These are phyloP conservation scores for Pseudogymnoascus sp. DNA, from an alignment of 2,329 filamentous ascomycete species.

Conservation along the genomic window DNA sequence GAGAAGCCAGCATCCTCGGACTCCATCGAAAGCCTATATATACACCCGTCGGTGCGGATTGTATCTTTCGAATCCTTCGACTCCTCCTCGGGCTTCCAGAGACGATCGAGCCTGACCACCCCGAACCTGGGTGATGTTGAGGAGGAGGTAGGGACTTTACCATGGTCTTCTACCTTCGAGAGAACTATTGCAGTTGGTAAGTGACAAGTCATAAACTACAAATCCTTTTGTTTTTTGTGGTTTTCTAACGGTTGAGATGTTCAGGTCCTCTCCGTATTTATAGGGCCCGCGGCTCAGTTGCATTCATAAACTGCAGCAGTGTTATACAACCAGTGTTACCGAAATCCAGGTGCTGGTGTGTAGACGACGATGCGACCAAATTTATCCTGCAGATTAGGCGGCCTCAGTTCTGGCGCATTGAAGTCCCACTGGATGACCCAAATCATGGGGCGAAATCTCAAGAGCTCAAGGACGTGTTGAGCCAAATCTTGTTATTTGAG, in stretches of 20 bases:
- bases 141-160: slow-evolving; percentile 54
- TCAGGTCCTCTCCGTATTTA: slow-evolving; percentile 74
- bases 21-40: slow-evolving; percentile 15
- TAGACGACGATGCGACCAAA: slow-evolving; percentile 70
- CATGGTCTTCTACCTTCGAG: slow-evolving; percentile 71
- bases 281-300: slow-evolving; percentile 75
- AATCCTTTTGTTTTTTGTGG: neutral
- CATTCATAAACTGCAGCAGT: slow-evolving; percentile 78
- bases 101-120: slow-evolving; percentile 19
- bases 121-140: slow-evolving; percentile 31
- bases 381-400: slow-evolving; percentile 82
- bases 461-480: slow-evolving; percentile 62
- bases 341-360: slow-evolving; percentile 89
- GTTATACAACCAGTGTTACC: slow-evolving; percentile 80
- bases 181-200: slow-evolving; percentile 72
- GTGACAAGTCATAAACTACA: slow-evolving; percentile 20
- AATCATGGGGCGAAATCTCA: slow-evolving; percentile 59
- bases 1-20: neutral
- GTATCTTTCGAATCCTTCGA: slow-evolving; percentile 46
- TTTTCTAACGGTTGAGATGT: neutral
- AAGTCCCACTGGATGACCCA: slow-evolving; percentile 60
- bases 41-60: slow-evolving; percentile 27
- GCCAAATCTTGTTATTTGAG: slow-evolving; percentile 74
- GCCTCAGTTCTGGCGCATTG: slow-evolving; percentile 85
- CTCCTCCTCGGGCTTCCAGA: neutral